Conservation (phyloP, 116 monocot species). For the Zostera marina region DNA sequence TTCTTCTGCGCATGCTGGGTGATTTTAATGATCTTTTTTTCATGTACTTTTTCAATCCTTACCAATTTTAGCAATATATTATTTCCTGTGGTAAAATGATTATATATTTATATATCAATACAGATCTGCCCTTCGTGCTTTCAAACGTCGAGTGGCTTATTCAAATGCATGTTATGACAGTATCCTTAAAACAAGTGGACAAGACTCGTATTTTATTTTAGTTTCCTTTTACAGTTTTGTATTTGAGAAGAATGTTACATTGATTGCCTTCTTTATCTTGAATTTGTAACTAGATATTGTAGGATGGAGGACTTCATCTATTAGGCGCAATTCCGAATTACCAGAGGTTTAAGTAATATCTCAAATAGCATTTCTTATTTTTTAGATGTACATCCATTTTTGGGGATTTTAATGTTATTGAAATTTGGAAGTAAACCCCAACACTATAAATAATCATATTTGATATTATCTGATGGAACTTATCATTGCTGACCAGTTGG, state of each 20-base stretch:
- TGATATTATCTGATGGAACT: neutral
- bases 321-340: slow-evolving; percentile 68
- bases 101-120: neutral
- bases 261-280: slow-evolving; percentile 9
- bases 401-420: neutral
- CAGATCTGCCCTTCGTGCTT: slow-evolving; percentile 63
- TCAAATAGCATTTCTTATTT: slow-evolving; percentile 1
- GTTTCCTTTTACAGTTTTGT: neutral
- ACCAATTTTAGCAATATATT: neutral
- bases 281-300: slow-evolving; percentile 56
- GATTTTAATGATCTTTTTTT: slow-evolving; percentile 58
- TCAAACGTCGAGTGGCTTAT: slow-evolving; percentile 64
- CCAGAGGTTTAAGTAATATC: slow-evolving; percentile 38
- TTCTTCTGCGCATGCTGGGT: slow-evolving; percentile 57
- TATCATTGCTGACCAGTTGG: slow-evolving; percentile 27
- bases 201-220: neutral
- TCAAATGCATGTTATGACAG: slow-evolving; percentile 83
- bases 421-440: too few relatives aligned
- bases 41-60: slow-evolving; percentile 28
- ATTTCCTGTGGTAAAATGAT: neutral
- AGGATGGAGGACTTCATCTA: slow-evolving; percentile 96
- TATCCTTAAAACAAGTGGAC: slow-evolving; percentile 55
- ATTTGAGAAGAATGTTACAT: neutral
- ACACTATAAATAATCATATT: neutral
- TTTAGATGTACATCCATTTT: neutral